phyloP scores from a whole-genome alignment of 371 early-diverging fungal species.

The Circinella umbellata region DNA sequence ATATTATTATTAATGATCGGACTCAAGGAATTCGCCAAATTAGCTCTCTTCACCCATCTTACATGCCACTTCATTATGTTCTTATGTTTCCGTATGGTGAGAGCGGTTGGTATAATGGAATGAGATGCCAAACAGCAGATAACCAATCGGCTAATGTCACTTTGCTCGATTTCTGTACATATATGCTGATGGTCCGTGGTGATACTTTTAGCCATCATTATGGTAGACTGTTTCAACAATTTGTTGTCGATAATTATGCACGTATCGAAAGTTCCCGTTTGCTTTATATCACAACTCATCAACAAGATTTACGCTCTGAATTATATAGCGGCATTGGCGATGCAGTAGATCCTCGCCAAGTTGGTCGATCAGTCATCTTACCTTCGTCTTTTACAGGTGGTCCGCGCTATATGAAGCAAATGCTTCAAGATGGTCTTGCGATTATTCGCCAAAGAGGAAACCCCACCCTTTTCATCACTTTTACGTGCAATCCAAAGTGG shows the following conservation, averaged over 20 bases:
- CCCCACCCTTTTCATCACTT: not conserved
- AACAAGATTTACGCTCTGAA: not conserved
- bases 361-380: not conserved
- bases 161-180: not conserved
- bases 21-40: not conserved
- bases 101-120: not conserved
- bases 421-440: slow-evolving; percentile 4
- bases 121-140: too few relatives aligned
- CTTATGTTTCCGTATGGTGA: not conserved
- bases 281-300: not conserved
- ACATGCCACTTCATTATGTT: not conserved
- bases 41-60: not conserved
- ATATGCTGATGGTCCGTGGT: slow-evolving; percentile 1
- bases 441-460: slow-evolving; percentile 2
- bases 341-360: not conserved
- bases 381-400: slow-evolving; percentile 3
- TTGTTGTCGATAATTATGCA: slow-evolving; percentile 1
- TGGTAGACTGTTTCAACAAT: not conserved
- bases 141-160: not conserved
- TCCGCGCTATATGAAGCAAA: not conserved
- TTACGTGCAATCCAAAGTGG: not conserved
- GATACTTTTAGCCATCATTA: not conserved
- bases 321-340: not conserved
- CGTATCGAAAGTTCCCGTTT: not conserved
- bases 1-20: slow-evolving; percentile 3